Conservation (phyloP, 2,329 filamentous ascomycete genomes). For the Metarhizium robertsii region DNA sequence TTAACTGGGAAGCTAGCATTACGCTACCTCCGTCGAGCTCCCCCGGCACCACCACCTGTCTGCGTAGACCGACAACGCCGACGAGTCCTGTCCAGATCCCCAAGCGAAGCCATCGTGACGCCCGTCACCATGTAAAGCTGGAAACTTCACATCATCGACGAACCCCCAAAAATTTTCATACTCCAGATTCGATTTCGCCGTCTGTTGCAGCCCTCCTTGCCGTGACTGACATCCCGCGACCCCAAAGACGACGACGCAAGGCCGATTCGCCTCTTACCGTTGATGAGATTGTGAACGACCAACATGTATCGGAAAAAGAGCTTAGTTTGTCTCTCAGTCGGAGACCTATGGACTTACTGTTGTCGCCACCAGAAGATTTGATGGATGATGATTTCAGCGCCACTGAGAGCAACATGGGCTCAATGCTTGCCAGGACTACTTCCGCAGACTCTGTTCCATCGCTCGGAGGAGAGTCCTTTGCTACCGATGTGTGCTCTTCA, state of each 20-base stretch:
- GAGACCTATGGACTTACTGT: slow-evolving; percentile 48
- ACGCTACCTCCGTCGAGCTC: slow-evolving; percentile 17
- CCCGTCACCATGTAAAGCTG: slow-evolving; percentile 26
- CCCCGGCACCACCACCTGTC: slow-evolving; percentile 17
- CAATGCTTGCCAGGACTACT: slow-evolving; percentile 41
- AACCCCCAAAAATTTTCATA: slow-evolving; percentile 33
- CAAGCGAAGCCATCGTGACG: slow-evolving; percentile 28
- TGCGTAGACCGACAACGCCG: slow-evolving; percentile 22
- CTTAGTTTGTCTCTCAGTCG: slow-evolving; percentile 44
- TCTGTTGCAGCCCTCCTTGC: slow-evolving; percentile 53
- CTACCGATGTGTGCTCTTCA: slow-evolving; percentile 39
- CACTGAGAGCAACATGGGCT: slow-evolving; percentile 44
- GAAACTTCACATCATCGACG: slow-evolving; percentile 26
- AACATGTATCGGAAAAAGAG: slow-evolving; percentile 48
- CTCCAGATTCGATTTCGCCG: slow-evolving; percentile 45
- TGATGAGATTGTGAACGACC: slow-evolving; percentile 44
- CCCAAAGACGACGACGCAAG: slow-evolving; percentile 18
- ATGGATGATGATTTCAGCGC: slow-evolving; percentile 37
- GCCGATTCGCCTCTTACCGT: slow-evolving; percentile 34
- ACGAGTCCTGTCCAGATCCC: slow-evolving; percentile 49
- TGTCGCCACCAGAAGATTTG: slow-evolving; percentile 51
- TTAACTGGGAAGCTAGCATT: slow-evolving; percentile 16
- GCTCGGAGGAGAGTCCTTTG: slow-evolving; percentile 43
- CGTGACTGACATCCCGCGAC: slow-evolving; percentile 50
- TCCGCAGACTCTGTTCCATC: slow-evolving; percentile 56